phyloP scores from a whole-genome alignment of 2,329 filamentous ascomycete genomes.

The Fusarium duplospermum region DNA sequence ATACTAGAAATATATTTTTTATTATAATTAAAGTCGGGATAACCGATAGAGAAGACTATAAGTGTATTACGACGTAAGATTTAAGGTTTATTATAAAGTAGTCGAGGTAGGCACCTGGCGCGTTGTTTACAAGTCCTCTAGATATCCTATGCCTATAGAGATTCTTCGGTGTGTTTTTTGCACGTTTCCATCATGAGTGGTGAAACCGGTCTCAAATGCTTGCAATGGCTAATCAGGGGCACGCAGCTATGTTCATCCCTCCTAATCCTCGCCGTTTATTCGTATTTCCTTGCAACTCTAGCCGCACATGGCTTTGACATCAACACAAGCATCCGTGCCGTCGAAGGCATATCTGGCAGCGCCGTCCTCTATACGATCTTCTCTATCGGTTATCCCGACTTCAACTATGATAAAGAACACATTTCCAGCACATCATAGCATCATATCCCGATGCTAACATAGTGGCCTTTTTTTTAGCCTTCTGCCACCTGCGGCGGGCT shows the following conservation, averaged over 20 bases:
- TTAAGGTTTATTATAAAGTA: not conserved
- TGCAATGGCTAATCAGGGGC: slow-evolving; percentile 76
- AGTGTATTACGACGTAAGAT: not conserved
- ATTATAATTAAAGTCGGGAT: no score
- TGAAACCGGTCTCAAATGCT: slow-evolving; percentile 67
- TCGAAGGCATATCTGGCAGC: slow-evolving; percentile 80
- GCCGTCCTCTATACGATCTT: slow-evolving; percentile 79
- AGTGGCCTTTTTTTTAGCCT: no score
- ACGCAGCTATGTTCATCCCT: slow-evolving; percentile 78
- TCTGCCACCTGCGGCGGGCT: no score
- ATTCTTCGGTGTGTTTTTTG: not conserved
- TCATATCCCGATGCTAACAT: no score
- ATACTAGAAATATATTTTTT: no score
- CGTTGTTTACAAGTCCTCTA: not conserved
- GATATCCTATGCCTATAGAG: not conserved
- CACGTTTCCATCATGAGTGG: slow-evolving; percentile 1
- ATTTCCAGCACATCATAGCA: no score
- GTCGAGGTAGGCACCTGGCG: not conserved
- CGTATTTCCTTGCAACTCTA: slow-evolving; percentile 83
- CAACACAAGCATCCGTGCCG: slow-evolving; percentile 73
- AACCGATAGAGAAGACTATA: no score
- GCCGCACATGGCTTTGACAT: slow-evolving; percentile 72
- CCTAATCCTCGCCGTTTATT: slow-evolving; percentile 80
- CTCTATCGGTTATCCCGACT: no score
- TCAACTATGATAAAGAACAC: no score